Conservation (phyloP, 179 eudicot genomes). For the Vitellaria paradoxa region DNA sequence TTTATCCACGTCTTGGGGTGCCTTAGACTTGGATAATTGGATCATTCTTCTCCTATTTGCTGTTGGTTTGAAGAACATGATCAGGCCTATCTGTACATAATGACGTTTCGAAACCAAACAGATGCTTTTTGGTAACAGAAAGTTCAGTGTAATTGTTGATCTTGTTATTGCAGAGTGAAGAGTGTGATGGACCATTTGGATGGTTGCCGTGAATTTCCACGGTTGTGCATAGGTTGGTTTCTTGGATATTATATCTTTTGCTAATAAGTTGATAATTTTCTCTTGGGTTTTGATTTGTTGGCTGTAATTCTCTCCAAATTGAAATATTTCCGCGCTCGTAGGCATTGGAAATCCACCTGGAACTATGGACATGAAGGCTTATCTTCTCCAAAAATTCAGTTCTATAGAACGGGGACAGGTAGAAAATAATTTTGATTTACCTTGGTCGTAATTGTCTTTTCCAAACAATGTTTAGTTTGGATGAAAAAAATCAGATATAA, state of each 20-base stretch:
- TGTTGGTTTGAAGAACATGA: neutral
- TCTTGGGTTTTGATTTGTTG: neutral
- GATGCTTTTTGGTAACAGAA: neutral
- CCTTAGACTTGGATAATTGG: neutral
- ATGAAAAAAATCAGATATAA: neutral
- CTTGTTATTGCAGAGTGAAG: slow-evolving; percentile 54
- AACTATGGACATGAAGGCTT: slow-evolving; percentile 94
- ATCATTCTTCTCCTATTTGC: neutral
- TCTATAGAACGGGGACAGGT: slow-evolving; percentile 67
- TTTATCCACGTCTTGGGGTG: neutral
- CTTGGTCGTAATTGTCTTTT: neutral
- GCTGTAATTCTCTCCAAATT: neutral
- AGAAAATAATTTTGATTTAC: neutral
- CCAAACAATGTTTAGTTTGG: neutral
- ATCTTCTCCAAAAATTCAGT: slow-evolving; percentile 88
- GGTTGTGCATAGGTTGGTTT: slow-evolving; percentile 79
- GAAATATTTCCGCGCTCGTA: slow-evolving; percentile 21
- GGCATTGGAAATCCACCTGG: slow-evolving; percentile 98
- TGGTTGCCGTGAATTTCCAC: slow-evolving; percentile 83
- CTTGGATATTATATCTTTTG: neutral
- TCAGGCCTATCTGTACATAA: neutral
- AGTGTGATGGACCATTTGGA: slow-evolving; percentile 84
- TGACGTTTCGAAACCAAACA: neutral
- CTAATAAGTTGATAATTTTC: neutral
- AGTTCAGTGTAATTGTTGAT: neutral